phyloP scores from a whole-genome alignment of 768 basidiomycete genomes.

The Kwoniella botswanensis region DNA sequence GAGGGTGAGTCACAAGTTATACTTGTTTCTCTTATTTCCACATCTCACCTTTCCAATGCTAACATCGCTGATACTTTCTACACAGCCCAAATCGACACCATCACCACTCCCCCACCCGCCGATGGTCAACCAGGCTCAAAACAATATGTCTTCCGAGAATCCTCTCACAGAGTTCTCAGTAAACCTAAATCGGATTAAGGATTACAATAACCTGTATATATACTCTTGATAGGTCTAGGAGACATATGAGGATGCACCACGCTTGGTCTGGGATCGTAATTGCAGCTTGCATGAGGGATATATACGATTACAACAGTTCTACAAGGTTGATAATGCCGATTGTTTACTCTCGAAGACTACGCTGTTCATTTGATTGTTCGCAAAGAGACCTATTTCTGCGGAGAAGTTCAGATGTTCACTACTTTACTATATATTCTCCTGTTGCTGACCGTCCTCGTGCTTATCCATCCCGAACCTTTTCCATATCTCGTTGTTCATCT shows the following conservation, averaged over 20 bases:
- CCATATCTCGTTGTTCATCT: constrained; percentile 43
- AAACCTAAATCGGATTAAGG: constrained; percentile 25
- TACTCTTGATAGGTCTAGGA: background rate
- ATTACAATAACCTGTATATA: background rate
- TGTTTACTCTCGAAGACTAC: background rate
- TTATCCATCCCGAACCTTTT: constrained; percentile 34
- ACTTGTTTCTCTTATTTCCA: background rate
- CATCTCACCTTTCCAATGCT: background rate
- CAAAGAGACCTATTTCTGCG: too few species aligned
- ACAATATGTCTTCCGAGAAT: constrained; percentile 27
- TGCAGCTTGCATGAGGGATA: background rate
- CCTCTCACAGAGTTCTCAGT: constrained; percentile 25
- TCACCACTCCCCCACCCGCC: constrained; percentile 18
- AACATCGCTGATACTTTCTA: background rate
- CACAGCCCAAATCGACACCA: constrained; percentile 27
- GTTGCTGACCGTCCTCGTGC: constrained; percentile 8
- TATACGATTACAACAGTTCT: background rate
- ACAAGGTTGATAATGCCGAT: background rate
- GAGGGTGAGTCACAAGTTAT: constrained; percentile 26
- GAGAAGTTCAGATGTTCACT: too few species aligned
- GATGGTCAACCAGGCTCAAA: constrained; percentile 21
- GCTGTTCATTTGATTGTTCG: too few species aligned
- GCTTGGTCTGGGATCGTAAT: background rate
- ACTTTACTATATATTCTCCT: background rate
- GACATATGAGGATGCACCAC: constrained; percentile 6